Percentiles rank a stretch among this genome's conserved stretches.
Evolutionary conservation across 2,329 filamentous ascomycete species (phyloP).

Genomic region (Arthrobotrys conoides): DNA sequence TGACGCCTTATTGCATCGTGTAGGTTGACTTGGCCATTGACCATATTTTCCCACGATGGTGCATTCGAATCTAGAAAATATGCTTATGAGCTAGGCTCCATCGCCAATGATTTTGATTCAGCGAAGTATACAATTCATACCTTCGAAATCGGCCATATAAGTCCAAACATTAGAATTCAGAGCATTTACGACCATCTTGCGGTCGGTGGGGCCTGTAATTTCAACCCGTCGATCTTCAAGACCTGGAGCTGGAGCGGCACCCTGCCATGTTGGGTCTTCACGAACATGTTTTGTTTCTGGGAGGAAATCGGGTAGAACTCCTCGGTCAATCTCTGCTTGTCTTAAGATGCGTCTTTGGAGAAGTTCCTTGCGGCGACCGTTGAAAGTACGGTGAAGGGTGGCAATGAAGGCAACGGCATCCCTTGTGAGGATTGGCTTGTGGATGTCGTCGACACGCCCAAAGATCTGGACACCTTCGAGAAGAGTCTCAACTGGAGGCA

Average conservation of each 20-base stretch:
- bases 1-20: slow-evolving; percentile 95
- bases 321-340: slow-evolving; percentile 93
- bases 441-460: slow-evolving; percentile 81
- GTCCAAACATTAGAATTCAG: slow-evolving; percentile 97
- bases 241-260: slow-evolving; percentile 89
- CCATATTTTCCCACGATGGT: slow-evolving; percentile 99
- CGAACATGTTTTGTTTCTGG: slow-evolving; percentile 96
- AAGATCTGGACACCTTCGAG: slow-evolving; percentile 90
- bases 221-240: slow-evolving; percentile 94
- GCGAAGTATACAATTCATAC: slow-evolving; percentile 68
- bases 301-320: slow-evolving; percentile 90
- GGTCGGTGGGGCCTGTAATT: slow-evolving; percentile 96
- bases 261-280: slow-evolving; percentile 93
- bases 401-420: slow-evolving; percentile 84
- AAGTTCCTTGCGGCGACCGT: slow-evolving; percentile 86
- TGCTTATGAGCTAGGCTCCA: background rate
- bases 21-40: slow-evolving; percentile 97
- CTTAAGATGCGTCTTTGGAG: slow-evolving; percentile 87
- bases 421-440: slow-evolving; percentile 91
- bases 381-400: slow-evolving; percentile 94
- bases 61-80: slow-evolving; percentile 82
- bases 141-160: slow-evolving; percentile 99
- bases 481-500: slow-evolving; percentile 80
- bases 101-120: background rate
- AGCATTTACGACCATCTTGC: slow-evolving; percentile 99